Conservation (phyloP, 352 stramenopile species). For the Pythium periplocum region DNA sequence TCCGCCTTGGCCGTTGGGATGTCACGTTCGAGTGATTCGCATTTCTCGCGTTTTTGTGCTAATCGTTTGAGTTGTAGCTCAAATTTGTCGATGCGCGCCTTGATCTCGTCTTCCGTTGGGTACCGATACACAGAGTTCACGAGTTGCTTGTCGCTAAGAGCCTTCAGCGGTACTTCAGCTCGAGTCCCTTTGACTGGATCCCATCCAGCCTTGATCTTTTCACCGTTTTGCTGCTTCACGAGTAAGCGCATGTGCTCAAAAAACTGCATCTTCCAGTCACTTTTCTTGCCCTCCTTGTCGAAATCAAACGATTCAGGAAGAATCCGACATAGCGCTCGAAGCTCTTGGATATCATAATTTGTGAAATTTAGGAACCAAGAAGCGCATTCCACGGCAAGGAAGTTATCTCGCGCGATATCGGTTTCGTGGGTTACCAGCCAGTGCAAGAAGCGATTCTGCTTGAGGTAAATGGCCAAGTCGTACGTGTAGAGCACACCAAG, state of each 20-base stretch:
- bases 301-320: conserved; percentile 62
- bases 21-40: conserved; percentile 32
- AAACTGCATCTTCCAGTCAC: conserved; percentile 51
- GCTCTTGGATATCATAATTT: conserved; percentile 59
- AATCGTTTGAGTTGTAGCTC: conserved; percentile 51
- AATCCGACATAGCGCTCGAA: conserved; percentile 42
- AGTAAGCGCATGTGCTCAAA: conserved; percentile 56
- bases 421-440: conserved; percentile 73
- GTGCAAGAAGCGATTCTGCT: conserved; percentile 71
- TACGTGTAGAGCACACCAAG: conserved; percentile 55
- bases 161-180: conserved; percentile 47
- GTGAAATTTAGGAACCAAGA: conserved; percentile 63
- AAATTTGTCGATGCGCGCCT: conserved; percentile 45
- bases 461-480: conserved; percentile 71
- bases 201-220: conserved; percentile 62
- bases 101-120: conserved; percentile 58
- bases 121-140: conserved; percentile 72
- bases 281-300: conserved; percentile 70
- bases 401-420: conserved; percentile 66
- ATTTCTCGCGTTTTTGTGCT: conserved; percentile 30
- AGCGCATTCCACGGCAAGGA: conserved; percentile 56
- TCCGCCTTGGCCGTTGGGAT: conserved; percentile 71
- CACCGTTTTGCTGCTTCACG: conserved; percentile 46
- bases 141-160: conserved; percentile 47
- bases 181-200: conserved; percentile 34